A percentile compares a stretch with the other conserved stretches of the same genome.
Evolutionary conservation across 2,329 filamentous ascomycete species (phyloP).

Genomic region (Penicillium oxalicum): DNA sequence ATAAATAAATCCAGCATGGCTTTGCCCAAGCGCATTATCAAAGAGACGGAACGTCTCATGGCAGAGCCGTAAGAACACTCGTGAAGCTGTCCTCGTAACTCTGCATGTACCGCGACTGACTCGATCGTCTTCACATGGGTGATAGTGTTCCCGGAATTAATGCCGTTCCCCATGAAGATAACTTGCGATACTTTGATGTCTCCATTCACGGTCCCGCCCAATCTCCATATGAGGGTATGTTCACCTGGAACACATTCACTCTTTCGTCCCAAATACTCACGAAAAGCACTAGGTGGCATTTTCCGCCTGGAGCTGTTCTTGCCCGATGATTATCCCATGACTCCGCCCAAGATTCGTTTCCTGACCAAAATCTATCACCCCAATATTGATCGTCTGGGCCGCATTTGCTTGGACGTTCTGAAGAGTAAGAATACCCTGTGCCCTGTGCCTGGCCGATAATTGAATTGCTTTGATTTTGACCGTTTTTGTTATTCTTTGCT

Average conservation of each 20-base stretch:
- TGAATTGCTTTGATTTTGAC: slow-evolving; percentile 5
- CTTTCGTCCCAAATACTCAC: slow-evolving; percentile 6
- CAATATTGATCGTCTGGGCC: slow-evolving; percentile 94
- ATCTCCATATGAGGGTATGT: slow-evolving; percentile 85
- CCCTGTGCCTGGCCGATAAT: not conserved
- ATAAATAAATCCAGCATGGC: slow-evolving; percentile 45
- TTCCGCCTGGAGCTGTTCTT: slow-evolving; percentile 98
- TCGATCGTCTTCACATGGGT: slow-evolving; percentile 4
- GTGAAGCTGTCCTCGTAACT: not conserved
- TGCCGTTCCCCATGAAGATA: slow-evolving; percentile 91
- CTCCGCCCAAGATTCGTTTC: slow-evolving; percentile 95
- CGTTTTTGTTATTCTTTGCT: not conserved
- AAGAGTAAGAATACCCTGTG: slow-evolving; percentile 62
- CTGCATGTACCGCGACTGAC: not conserved
- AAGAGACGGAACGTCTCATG: slow-evolving; percentile 96
- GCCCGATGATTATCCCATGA: slow-evolving; percentile 99
- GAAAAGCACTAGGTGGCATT: slow-evolving; percentile 56
- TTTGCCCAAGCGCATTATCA: slow-evolving; percentile 92
- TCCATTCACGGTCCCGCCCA: slow-evolving; percentile 87
- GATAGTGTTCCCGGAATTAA: slow-evolving; percentile 89
- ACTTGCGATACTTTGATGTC: slow-evolving; percentile 96
- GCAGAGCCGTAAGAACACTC: slow-evolving; percentile 72
- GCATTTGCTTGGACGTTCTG: slow-evolving; percentile 93
- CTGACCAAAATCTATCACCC: slow-evolving; percentile 99
- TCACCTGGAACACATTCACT: not conserved